phyloP scores from a whole-genome alignment of 768 basidiomycete genomes.

The Phanerodontia chrysosporium region DNA sequence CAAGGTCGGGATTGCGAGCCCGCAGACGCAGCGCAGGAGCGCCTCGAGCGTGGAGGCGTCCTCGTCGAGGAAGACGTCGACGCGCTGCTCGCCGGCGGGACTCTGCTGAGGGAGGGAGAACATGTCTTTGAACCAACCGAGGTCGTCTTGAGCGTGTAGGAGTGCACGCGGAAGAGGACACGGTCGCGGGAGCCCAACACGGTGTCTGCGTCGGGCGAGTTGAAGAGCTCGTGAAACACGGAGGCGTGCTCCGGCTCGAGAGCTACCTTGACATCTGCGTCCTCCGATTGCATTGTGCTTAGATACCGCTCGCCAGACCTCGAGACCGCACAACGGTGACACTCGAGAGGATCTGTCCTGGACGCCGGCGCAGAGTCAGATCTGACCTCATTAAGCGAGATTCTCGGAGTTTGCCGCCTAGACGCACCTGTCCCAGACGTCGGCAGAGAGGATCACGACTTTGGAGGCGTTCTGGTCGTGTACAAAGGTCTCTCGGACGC shows the following conservation, averaged over 20 bases:
- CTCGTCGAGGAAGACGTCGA: slow-evolving; percentile 53
- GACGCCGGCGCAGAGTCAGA: neutral
- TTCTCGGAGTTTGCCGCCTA: neutral
- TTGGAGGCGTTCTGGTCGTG: neutral
- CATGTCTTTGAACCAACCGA: slow-evolving; percentile 65
- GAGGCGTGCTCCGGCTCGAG: slow-evolving; percentile 8
- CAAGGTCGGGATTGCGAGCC: slow-evolving; percentile 46
- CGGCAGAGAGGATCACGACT: neutral
- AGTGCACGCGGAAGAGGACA: slow-evolving; percentile 53
- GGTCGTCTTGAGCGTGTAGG: slow-evolving; percentile 55
- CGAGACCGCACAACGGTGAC: neutral
- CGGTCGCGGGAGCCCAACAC: slow-evolving; percentile 49
- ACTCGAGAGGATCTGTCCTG: neutral
- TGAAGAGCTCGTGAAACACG: slow-evolving; percentile 46
- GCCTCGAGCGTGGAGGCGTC: slow-evolving; percentile 50
- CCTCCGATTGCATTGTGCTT: neutral
- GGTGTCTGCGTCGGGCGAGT: slow-evolving; percentile 50
- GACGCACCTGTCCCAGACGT: neutral
- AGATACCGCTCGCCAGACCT: neutral
- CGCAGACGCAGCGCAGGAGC: slow-evolving; percentile 58
- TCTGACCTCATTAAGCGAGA: neutral
- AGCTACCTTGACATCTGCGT: neutral
- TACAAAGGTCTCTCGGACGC: neutral
- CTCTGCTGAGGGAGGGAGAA: slow-evolving; percentile 49
- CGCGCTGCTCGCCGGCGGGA: slow-evolving; percentile 10